Evolutionary conservation across 352 stramenopile genomes (phyloP).

Genomic region (Globisporangium yorkense): DNA sequence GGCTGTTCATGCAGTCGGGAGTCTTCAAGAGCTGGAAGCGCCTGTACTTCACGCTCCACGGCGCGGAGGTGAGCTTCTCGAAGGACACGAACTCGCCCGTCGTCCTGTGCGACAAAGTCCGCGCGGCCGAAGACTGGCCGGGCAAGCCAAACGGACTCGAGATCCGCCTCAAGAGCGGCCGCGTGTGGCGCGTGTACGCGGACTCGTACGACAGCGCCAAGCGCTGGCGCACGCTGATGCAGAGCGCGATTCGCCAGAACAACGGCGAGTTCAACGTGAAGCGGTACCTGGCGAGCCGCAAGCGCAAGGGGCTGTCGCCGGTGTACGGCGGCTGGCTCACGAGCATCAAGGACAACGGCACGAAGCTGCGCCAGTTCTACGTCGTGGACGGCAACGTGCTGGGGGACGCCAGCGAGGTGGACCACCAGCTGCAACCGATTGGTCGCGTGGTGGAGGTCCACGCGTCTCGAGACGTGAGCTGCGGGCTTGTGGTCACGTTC

Average conservation of each 20-base stretch:
- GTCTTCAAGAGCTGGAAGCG: constrained; percentile 82
- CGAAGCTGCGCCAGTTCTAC: constrained; percentile 63
- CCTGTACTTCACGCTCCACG: constrained; percentile 77
- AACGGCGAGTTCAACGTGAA: constrained; percentile 57
- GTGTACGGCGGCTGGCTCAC: constrained; percentile 83
- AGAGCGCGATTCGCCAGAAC: constrained; percentile 34
- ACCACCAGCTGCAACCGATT: constrained; percentile 66
- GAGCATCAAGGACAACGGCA: constrained; percentile 27
- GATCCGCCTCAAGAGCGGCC: constrained; percentile 59
- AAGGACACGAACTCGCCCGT: constrained; percentile 70
- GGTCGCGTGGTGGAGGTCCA: constrained; percentile 57
- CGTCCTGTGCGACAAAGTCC: constrained; percentile 48
- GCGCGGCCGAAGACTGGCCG: constrained; percentile 61
- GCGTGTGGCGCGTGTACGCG: constrained; percentile 60
- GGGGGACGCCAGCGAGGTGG: constrained; percentile 72
- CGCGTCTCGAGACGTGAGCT: constrained; percentile 54
- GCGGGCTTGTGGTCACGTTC: constrained; percentile 67
- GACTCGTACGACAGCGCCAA: constrained; percentile 78
- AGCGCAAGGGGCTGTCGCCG: constrained; percentile 55
- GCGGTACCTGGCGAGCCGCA: constrained; percentile 57
- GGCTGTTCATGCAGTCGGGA: constrained; percentile 69
- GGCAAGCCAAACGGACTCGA: constrained; percentile 62
- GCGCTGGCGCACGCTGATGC: constrained; percentile 65
- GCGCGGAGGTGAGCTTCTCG: constrained; percentile 58
- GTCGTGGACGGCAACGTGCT: constrained; percentile 66